Evolutionary conservation across 306 rosid species (phyloP).

Genomic region (Pachyrhizus erosus): DNA sequence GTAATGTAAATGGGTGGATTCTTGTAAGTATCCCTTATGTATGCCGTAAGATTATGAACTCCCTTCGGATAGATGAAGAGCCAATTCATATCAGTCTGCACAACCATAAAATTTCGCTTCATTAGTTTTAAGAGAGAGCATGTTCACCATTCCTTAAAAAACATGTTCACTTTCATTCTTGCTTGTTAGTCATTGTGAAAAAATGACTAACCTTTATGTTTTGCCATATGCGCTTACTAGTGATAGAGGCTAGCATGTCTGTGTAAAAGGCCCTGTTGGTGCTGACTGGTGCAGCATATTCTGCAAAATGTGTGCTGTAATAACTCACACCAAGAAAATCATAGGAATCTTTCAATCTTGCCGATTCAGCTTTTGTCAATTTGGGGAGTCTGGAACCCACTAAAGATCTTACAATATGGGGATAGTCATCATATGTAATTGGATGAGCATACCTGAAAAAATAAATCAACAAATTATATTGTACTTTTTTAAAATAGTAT

Average conservation of each 20-base stretch:
- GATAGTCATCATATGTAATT: slow-evolving; percentile 59
- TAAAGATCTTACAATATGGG: slow-evolving; percentile 44
- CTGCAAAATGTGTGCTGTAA: slow-evolving; percentile 54
- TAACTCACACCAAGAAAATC: slow-evolving; percentile 78
- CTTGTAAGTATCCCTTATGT: slow-evolving; percentile 48
- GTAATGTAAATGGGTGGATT: slow-evolving; percentile 61
- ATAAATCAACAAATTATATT: no score
- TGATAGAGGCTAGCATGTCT: slow-evolving; percentile 43
- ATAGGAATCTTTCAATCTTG: slow-evolving; percentile 40
- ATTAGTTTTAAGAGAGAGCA: not conserved
- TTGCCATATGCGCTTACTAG: slow-evolving; percentile 42
- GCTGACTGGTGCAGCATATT: slow-evolving; percentile 22
- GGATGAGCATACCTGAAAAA: slow-evolving; percentile 62
- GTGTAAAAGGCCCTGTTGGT: slow-evolving; percentile 43
- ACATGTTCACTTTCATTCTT: no score
- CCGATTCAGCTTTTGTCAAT: slow-evolving; percentile 49
- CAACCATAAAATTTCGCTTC: not conserved
- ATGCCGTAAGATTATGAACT: slow-evolving; percentile 37
- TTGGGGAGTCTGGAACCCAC: slow-evolving; percentile 64
- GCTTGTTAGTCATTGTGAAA: not conserved
- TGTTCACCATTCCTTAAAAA: no score
- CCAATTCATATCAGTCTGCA: slow-evolving; percentile 66
- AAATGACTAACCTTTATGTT: no score
- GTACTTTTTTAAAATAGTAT: no score
- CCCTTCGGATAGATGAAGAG: slow-evolving; percentile 62